Conservation (phyloP, 805 yeast species). For the Jamesozyma lodderae region DNA sequence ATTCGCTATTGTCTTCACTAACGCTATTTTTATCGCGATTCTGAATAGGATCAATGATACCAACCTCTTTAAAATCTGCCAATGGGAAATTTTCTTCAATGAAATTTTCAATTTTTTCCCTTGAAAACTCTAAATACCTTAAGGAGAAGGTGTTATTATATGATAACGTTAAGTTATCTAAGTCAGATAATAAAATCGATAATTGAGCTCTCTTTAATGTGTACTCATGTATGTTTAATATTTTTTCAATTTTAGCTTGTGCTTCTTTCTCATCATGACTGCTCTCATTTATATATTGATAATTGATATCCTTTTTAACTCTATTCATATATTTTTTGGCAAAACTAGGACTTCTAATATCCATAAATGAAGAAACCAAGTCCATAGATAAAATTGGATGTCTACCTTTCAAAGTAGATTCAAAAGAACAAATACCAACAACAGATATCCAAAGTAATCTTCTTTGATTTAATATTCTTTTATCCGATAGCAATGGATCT, state of each 20-base stretch:
- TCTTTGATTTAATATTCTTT: slow-evolving; percentile 22
- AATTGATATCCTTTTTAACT: slow-evolving; percentile 15
- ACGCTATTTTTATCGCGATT: no score
- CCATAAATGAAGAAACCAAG: slow-evolving; percentile 14
- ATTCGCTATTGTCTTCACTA: no score
- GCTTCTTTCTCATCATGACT: background rate
- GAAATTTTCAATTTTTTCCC: slow-evolving; percentile 16
- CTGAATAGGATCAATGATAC: background rate
- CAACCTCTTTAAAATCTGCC: slow-evolving; percentile 6
- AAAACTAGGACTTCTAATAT: slow-evolving; percentile 13
- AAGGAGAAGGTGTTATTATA: slow-evolving; percentile 17
- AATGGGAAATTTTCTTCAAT: slow-evolving; percentile 16
- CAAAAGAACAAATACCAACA: slow-evolving; percentile 19
- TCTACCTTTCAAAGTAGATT: slow-evolving; percentile 27
- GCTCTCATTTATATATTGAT: background rate
- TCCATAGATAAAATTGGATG: slow-evolving; percentile 15
- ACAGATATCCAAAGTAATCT: slow-evolving; percentile 26
- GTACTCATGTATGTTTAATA: slow-evolving; percentile 16
- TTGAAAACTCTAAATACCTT: slow-evolving; percentile 13
- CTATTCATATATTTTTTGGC: slow-evolving; percentile 14
- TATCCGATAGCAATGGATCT: slow-evolving; percentile 13
- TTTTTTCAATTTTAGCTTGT: slow-evolving; percentile 5
- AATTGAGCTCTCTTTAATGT: slow-evolving; percentile 21
- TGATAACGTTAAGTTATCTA: slow-evolving; percentile 22
- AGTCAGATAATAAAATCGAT: slow-evolving; percentile 19